These are phyloP conservation scores for Plectosphaerella cucumerina DNA, from an alignment of 2,329 filamentous ascomycete genomes.

Conservation along the genomic window DNA sequence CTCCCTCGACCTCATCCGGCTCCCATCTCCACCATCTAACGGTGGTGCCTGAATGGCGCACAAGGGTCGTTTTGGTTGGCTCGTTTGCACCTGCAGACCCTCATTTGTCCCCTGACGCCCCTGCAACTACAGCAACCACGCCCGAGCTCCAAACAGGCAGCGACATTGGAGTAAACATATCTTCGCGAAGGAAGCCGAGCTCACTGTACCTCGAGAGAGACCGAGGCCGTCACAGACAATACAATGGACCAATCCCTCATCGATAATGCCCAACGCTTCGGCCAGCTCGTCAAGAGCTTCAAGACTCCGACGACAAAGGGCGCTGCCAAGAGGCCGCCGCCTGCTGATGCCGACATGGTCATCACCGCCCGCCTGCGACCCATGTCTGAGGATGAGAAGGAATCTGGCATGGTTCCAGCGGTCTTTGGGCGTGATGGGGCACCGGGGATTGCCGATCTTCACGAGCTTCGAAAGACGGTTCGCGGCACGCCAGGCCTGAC, in stretches of 20 bases:
- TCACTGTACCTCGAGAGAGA: too few relatives aligned
- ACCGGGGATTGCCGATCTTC: conserved; percentile 26
- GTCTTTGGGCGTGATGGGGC: conserved; percentile 18
- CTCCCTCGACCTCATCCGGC: too few relatives aligned
- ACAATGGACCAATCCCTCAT: conserved; percentile 28
- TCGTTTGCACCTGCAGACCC: too few relatives aligned
- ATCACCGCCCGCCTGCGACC: conserved; percentile 33
- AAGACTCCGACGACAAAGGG: conserved; percentile 13
- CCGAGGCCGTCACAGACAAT: too few relatives aligned
- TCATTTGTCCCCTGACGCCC: too few relatives aligned
- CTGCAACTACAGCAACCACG: too few relatives aligned
- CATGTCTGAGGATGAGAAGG: conserved; percentile 26
- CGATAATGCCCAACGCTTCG: conserved; percentile 23
- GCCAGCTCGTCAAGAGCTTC: conserved; percentile 20
- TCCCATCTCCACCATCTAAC: too few relatives aligned
- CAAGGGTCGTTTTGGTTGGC: too few relatives aligned
- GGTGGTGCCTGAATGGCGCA: too few relatives aligned
- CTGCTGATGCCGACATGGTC: conserved; percentile 20
- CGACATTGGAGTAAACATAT: too few relatives aligned
- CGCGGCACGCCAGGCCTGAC: conserved; percentile 25
- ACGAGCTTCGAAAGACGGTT: conserved; percentile 29
- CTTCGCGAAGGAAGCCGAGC: too few relatives aligned
- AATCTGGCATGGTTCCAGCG: conserved; percentile 21
- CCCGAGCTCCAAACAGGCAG: too few relatives aligned
- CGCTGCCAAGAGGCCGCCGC: not conserved